Percentiles rank a stretch among this genome's conserved stretches.
Evolutionary conservation across 371 early-diverging fungal genomes (phyloP).

Genomic region (Pancytospora philotis): DNA sequence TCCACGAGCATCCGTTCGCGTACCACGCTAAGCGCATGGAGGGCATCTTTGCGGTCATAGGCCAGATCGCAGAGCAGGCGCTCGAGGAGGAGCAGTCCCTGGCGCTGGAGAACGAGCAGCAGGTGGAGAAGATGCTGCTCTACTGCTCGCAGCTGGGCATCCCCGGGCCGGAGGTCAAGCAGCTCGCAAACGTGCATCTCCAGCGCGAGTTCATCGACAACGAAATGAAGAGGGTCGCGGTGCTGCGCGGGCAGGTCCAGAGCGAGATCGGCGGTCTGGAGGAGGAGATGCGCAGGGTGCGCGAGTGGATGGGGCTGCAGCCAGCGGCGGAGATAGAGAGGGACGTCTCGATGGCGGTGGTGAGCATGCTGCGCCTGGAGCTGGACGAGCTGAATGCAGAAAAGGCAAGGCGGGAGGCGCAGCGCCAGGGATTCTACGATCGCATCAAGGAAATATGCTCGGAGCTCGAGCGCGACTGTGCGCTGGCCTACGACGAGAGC

Average conservation of each 20-base stretch:
- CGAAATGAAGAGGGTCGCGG: constrained; percentile 6
- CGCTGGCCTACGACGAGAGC: constrained; percentile 11
- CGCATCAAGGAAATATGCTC: constrained; percentile 25
- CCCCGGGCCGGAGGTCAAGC: not conserved
- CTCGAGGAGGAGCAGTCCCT: too few relatives aligned
- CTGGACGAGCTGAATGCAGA: not conserved
- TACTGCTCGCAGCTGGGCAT: not conserved
- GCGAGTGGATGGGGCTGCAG: not conserved
- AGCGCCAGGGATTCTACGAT: constrained; percentile 25
- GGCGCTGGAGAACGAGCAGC: too few relatives aligned
- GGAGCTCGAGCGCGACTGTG: not conserved
- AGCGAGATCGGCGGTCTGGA: constrained; percentile 9
- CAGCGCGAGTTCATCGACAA: not conserved
- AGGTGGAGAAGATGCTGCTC: not conserved
- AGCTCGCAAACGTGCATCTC: not conserved
- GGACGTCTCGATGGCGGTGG: not conserved
- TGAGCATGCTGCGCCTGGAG: not conserved
- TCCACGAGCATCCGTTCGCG: too few relatives aligned
- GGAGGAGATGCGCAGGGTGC: constrained; percentile 10
- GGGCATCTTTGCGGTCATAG: too few relatives aligned
- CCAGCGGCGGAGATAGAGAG: not conserved
- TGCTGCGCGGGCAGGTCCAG: not conserved
- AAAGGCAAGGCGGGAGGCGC: constrained; percentile 17
- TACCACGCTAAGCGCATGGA: too few relatives aligned
- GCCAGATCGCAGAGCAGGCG: too few relatives aligned